These are phyloP conservation scores for Suillus subluteus DNA, from an alignment of 768 basidiomycete genomes.

Conservation along the genomic window DNA sequence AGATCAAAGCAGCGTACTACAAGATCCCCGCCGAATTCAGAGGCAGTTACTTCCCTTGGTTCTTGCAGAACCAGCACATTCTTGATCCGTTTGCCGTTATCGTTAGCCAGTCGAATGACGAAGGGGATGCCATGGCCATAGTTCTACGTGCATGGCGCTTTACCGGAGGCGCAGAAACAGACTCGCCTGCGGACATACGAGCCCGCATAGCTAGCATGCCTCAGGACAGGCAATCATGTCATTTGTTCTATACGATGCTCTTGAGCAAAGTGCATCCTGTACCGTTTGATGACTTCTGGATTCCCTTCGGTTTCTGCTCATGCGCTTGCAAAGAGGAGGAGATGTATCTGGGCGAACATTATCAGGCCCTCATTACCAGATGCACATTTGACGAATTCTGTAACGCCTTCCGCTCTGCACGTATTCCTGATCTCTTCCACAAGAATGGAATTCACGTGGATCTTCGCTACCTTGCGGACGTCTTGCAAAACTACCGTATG, in stretches of 20 bases:
- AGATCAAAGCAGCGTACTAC: conserved; percentile 36
- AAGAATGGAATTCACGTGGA: conserved; percentile 4
- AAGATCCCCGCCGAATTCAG: conserved; percentile 23
- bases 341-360: neutral
- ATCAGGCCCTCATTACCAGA: conserved; percentile 10
- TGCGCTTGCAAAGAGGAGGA: conserved; percentile 19
- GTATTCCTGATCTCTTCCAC: conserved; percentile 14
- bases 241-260: conserved; percentile 3
- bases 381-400: conserved; percentile 21
- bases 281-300: conserved; percentile 13
- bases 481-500: neutral
- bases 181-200: conserved; percentile 5
- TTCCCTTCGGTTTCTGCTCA: conserved; percentile 24
- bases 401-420: conserved; percentile 5
- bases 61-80: conserved; percentile 37
- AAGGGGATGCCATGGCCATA: neutral
- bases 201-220: conserved; percentile 7
- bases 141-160: conserved; percentile 14
- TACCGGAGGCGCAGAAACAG: conserved; percentile 13
- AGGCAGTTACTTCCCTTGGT: conserved; percentile 41
- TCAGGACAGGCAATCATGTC: conserved; percentile 7
- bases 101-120: neutral
- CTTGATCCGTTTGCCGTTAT: conserved; percentile 20
- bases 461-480: conserved; percentile 3
- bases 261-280: conserved; percentile 6